Evolutionary conservation across 2,329 filamentous ascomycete species (phyloP), one percentile per base, ranked within the genome.

Genomic region (Epichloe baconii): DNA sequence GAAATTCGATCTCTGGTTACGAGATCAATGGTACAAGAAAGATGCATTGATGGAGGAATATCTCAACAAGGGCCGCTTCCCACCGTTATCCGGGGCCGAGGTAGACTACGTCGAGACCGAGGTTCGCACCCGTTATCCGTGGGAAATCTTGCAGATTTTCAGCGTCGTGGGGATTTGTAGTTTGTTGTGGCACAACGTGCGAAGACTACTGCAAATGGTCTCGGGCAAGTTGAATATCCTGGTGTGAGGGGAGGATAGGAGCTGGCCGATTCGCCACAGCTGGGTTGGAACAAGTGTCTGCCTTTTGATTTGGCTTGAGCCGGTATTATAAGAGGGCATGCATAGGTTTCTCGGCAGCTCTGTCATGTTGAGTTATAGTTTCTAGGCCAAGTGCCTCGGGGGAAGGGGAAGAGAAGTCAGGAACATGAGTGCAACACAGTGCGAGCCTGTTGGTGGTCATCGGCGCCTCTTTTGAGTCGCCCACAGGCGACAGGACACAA

Each of bases 21-120:
- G 83, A 35, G 82, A 87, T 52, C 79, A 89, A 44, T 98, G 93
- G 93, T 79, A 83, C 48, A 89, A 95, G 64, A 98, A 98, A 66
- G 91, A 98, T 60, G 80, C 81, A 34, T 74, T 96, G 44, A 79
- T 98, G 62, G 89, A 96, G 58, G 79, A 88, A 57, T 97, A 88
- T 64, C 71, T 84, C 51, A 74, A 77, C 15, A 90, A 83, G 2
- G 88, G 86, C 3, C 78, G 83, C 19, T 95, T 97, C 61, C 93
- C 93, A 0, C 75, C 82, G 4, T 83, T 85, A 56, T 72, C 80
- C 6, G 72, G 66, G 15, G 67, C 67, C n/a, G 65, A 67, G 47
- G 62, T 68, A 44, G 66, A 68, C 0, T 77, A 75, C 49, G 69
- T 83, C 58, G 79, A 82, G 64, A 82, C 79, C 1, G 69, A 77